A percentile compares a stretch with the other conserved stretches of the same genome.
Conservation (phyloP, 2,329 filamentous ascomycete species). For the Sphaerostilbella broomeana region DNA sequence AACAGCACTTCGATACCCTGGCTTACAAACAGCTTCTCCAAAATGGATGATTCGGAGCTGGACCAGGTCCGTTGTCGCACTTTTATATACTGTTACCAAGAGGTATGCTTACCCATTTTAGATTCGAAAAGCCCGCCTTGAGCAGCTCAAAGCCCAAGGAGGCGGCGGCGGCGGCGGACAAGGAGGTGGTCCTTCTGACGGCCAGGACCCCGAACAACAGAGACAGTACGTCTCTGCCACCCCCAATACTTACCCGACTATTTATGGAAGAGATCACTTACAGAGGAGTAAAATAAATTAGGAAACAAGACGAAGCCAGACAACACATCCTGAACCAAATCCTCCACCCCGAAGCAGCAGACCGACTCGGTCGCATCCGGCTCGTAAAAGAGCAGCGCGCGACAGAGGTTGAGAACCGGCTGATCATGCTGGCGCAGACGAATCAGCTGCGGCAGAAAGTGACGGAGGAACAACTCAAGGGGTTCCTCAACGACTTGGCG, state of each 20-base stretch:
- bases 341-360: slow-evolving; percentile 86
- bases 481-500: slow-evolving; percentile 75
- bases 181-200: slow-evolving; percentile 31
- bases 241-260: not conserved
- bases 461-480: slow-evolving; percentile 88
- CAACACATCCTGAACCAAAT: slow-evolving; percentile 80
- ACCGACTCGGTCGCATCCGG: slow-evolving; percentile 87
- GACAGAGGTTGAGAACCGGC: slow-evolving; percentile 80
- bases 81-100: too few relatives aligned
- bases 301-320: slow-evolving; percentile 60
- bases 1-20: slow-evolving; percentile 3
- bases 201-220: slow-evolving; percentile 54
- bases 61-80: slow-evolving; percentile 15
- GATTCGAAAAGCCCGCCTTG: slow-evolving; percentile 83
- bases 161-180: slow-evolving; percentile 43
- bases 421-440: slow-evolving; percentile 83
- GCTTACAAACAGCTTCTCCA: slow-evolving; percentile 6
- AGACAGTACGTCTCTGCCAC: slow-evolving; percentile 30
- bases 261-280: not conserved
- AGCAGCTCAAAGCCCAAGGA: slow-evolving; percentile 78
- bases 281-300: slow-evolving; percentile 18
- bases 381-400: slow-evolving; percentile 92
- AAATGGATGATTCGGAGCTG: slow-evolving; percentile 40
- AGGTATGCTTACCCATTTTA: too few relatives aligned
- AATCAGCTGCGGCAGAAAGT: slow-evolving; percentile 85